Evolutionary conservation across 495 filamentous ascomycete species (phyloP).

Genomic region (Apodospora peruviana): DNA sequence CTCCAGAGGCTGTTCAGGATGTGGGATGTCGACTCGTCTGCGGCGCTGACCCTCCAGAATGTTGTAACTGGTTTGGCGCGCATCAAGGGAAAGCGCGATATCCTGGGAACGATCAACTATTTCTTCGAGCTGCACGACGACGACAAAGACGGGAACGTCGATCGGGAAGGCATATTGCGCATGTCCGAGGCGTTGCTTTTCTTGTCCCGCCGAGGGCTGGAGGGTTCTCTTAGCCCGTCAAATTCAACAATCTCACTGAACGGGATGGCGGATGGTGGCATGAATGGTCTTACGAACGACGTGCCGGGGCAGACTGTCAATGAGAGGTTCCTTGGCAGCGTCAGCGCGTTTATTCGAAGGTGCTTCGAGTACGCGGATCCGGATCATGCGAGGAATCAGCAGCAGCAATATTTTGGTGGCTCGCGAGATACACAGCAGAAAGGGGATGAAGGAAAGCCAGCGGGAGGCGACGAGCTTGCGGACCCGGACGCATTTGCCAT

Average conservation of each 20-base stretch:
- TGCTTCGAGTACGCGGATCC: slow-evolving; percentile 99
- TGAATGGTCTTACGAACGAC: slow-evolving; percentile 20
- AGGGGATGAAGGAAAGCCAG: slow-evolving; percentile 15
- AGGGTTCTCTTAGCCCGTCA: slow-evolving; percentile 56
- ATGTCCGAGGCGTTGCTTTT: slow-evolving; percentile 95
- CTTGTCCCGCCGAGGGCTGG: slow-evolving; percentile 81
- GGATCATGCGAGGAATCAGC: slow-evolving; percentile 63
- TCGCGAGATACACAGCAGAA: slow-evolving; percentile 8
- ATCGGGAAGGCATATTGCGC: slow-evolving; percentile 89
- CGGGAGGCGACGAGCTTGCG: slow-evolving; percentile 29
- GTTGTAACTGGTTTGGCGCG: slow-evolving; percentile 86
- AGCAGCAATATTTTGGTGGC: too few species aligned
- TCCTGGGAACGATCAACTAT: slow-evolving; percentile 95
- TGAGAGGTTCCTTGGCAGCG: slow-evolving; percentile 82
- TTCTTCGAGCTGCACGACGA: slow-evolving; percentile 98
- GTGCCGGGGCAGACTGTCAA: slow-evolving; percentile 45
- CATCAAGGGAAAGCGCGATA: slow-evolving; percentile 86
- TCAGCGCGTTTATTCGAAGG: slow-evolving; percentile 89
- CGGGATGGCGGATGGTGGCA: slow-evolving; percentile 23
- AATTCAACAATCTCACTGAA: slow-evolving; percentile 31
- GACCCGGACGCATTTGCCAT: slow-evolving; percentile 61
- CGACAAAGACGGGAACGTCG: slow-evolving; percentile 84
- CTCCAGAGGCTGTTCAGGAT: slow-evolving; percentile 80
- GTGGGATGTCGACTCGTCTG: slow-evolving; percentile 75
- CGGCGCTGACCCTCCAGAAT: slow-evolving; percentile 77